Evolutionary conservation across 176 grass and related monocot species (phyloP).

Genomic region (Oryza coarctata): DNA sequence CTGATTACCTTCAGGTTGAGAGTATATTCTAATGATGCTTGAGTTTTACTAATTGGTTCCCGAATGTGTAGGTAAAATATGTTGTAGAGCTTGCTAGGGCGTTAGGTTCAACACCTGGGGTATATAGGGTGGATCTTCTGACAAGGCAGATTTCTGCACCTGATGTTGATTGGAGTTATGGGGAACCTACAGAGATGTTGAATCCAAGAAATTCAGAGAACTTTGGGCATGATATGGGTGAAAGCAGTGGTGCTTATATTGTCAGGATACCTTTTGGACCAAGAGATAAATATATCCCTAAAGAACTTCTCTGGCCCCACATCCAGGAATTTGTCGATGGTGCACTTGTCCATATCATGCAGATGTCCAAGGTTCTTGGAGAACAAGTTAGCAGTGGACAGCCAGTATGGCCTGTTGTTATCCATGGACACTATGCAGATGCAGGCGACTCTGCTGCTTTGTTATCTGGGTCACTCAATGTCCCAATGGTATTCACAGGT

Average conservation of each 20-base stretch:
- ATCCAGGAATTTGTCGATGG: conserved; percentile 94
- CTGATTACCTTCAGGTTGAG: conserved; percentile 1
- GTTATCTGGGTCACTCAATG: conserved; percentile 80
- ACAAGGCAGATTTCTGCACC: conserved; percentile 66
- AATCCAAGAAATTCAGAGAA: conserved; percentile 51
- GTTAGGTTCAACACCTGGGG: conserved; percentile 70
- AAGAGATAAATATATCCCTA: conserved; percentile 71
- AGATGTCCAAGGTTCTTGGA: conserved; percentile 74
- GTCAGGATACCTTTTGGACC: conserved; percentile 87
- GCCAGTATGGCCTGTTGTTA: conserved; percentile 72
- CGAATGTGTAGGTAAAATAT: conserved; percentile 70
- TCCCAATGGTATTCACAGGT: conserved; percentile 86
- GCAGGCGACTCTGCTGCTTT: conserved; percentile 85
- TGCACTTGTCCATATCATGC: conserved; percentile 67
- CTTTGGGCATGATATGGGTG: conserved; percentile 45
- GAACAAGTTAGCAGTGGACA: conserved; percentile 72
- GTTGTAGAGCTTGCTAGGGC: conserved; percentile 83
- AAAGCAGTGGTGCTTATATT: conserved; percentile 83
- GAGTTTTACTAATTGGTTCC: conserved; percentile 24
- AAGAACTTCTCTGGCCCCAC: conserved; percentile 82
- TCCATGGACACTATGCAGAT: conserved; percentile 91
- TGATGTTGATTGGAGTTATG: conserved; percentile 80
- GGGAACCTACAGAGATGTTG: conserved; percentile 78
- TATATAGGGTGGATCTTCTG: conserved; percentile 75
- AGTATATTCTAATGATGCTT: conserved; percentile 5